Evolutionary conservation across 1,284 basidiomycete genomes (phyloP).

Genomic region (Ustilago vetiveriae): DNA sequence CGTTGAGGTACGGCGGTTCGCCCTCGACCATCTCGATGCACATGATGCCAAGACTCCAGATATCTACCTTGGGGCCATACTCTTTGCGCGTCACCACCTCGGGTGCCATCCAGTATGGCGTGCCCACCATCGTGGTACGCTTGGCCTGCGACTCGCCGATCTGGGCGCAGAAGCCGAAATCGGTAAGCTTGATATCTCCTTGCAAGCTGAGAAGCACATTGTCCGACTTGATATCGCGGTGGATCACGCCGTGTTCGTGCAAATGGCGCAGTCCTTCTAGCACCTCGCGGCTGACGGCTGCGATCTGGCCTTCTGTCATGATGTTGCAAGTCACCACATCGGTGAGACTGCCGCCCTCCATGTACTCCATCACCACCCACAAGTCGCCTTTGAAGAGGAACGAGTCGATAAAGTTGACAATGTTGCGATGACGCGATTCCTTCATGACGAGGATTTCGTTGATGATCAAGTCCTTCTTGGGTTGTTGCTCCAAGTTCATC

Average conservation of each 20-base stretch:
- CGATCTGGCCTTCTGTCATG: constrained; percentile 93
- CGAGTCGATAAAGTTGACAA: constrained; percentile 99
- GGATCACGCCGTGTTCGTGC: constrained; percentile 93
- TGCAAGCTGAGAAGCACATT: constrained; percentile 91
- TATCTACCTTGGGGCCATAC: constrained; percentile 98
- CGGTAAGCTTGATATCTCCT: constrained; percentile 97
- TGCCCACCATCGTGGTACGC: constrained; percentile 99
- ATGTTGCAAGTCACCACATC: constrained; percentile 96
- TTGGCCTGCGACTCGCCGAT: constrained; percentile 91
- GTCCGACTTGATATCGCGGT: constrained; percentile 97
- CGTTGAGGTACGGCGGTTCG: constrained; percentile 96
- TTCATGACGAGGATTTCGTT: constrained; percentile 99
- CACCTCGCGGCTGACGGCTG: constrained; percentile 89
- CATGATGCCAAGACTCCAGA: constrained; percentile 99
- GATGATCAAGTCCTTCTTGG: constrained; percentile 99
- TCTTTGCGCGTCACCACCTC: constrained; percentile 98
- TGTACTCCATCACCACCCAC: constrained; percentile 99
- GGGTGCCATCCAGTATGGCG: constrained; percentile 99
- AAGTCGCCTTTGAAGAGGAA: constrained; percentile 97
- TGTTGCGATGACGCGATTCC: constrained; percentile 92
- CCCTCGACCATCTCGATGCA: constrained; percentile 99
- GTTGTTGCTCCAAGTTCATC: constrained; percentile 99
- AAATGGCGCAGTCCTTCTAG: constrained; percentile 89
- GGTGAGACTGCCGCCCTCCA: constrained; percentile 90
- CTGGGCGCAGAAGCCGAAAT: constrained; percentile 98